Percentiles rank a stretch among this genome's conserved stretches.
Conservation (phyloP, 371 early-diverging fungal genomes). For the Chytridium lagenaria region DNA sequence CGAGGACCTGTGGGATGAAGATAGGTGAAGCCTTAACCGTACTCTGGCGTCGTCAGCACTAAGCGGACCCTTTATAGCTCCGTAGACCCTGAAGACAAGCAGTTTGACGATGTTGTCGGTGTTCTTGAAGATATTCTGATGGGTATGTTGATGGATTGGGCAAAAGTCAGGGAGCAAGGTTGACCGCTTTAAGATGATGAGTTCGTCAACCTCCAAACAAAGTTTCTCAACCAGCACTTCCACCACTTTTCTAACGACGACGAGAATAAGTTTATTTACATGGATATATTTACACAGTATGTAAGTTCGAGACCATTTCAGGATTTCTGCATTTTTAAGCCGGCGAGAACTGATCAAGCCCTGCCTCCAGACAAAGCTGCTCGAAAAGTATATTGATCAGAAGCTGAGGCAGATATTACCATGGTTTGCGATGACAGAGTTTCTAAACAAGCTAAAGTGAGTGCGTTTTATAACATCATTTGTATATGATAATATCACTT, state of each 20-base stretch:
- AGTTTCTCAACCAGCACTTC: constrained; percentile 41
- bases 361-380: background rate
- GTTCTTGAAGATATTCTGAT: constrained; percentile 55
- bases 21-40: constrained; percentile 6
- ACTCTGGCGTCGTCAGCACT: background rate
- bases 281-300: constrained; percentile 49
- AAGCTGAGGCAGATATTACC: constrained; percentile 36
- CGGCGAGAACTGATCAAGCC: too few species aligned
- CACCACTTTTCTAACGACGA: constrained; percentile 39
- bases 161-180: background rate
- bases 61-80: background rate
- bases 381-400: constrained; percentile 46
- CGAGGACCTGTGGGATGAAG: constrained; percentile 19
- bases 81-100: constrained; percentile 35
- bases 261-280: constrained; percentile 61
- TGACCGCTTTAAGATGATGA: constrained; percentile 38
- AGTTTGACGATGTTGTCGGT: constrained; percentile 53
- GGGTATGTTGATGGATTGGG: constrained; percentile 31
- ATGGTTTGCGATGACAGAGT: constrained; percentile 53
- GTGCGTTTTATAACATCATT: too few species aligned
- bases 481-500: constrained; percentile 10
- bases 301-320: constrained; percentile 31
- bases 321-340: constrained; percentile 4
- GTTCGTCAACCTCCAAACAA: constrained; percentile 44
- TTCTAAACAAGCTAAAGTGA: constrained; percentile 44